Conservation (phyloP, 805 yeast genomes). For the Yamadazyma scolyti region DNA sequence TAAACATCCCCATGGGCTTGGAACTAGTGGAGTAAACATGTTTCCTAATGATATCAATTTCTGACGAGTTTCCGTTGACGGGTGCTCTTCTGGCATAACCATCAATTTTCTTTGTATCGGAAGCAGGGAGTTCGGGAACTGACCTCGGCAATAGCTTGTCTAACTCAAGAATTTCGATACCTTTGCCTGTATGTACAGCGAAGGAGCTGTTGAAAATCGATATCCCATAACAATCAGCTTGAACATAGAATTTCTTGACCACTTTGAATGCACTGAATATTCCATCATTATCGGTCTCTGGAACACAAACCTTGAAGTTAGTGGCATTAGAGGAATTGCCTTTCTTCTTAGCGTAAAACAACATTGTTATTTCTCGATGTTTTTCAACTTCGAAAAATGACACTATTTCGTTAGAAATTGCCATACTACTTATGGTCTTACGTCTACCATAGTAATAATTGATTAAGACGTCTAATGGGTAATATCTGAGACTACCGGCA, state of each 20-base stretch:
- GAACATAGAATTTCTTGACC: slow-evolving; percentile 44
- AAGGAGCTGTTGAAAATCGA: slow-evolving; percentile 64
- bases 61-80: slow-evolving; percentile 11
- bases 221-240: slow-evolving; percentile 56
- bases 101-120: slow-evolving; percentile 20
- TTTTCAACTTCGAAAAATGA: slow-evolving; percentile 65
- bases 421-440: slow-evolving; percentile 42
- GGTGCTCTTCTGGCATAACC: slow-evolving; percentile 22
- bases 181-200: slow-evolving; percentile 63
- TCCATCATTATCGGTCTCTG: slow-evolving; percentile 53
- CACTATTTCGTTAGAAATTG: slow-evolving; percentile 45
- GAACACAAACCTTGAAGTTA: slow-evolving; percentile 55
- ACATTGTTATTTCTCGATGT: slow-evolving; percentile 58
- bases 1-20: slow-evolving; percentile 61
- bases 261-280: slow-evolving; percentile 35
- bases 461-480: slow-evolving; percentile 59
- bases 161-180: slow-evolving; percentile 62
- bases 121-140: slow-evolving; percentile 48
- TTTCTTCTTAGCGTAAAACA: slow-evolving; percentile 55
- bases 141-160: slow-evolving; percentile 55
- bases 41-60: slow-evolving; percentile 38
- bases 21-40: slow-evolving; percentile 35
- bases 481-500: slow-evolving; percentile 56
- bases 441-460: slow-evolving; percentile 49
- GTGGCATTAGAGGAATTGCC: slow-evolving; percentile 38